These are phyloP conservation scores for Candida broadrunensis DNA, from an alignment of 805 yeast species.

Conservation along the genomic window DNA sequence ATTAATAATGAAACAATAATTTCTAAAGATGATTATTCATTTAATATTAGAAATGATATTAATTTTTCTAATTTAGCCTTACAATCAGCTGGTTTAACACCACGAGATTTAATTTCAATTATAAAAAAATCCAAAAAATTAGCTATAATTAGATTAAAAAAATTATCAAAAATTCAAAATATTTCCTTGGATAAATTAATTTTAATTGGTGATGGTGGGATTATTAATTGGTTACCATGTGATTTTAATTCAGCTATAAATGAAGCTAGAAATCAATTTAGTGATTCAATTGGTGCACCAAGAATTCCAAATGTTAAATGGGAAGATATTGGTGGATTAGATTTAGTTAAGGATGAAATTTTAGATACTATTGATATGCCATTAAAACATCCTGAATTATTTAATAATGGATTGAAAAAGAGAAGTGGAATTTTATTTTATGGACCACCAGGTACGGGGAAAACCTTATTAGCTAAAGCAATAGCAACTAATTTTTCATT, in stretches of 20 bases:
- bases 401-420: constrained; percentile 84
- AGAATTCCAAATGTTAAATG: constrained; percentile 91
- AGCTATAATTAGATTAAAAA: constrained; percentile 50
- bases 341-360: constrained; percentile 84
- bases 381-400: constrained; percentile 85
- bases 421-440: constrained; percentile 92
- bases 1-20: constrained; percentile 18
- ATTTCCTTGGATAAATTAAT: constrained; percentile 26
- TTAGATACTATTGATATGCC: constrained; percentile 97
- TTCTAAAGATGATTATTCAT: constrained; percentile 9
- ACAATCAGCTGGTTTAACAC: constrained; percentile 91
- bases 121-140: constrained; percentile 59
- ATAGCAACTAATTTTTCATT: constrained; percentile 94
- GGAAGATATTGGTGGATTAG: constrained; percentile 98
- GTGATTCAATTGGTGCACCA: constrained; percentile 96
- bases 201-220: constrained; percentile 54
- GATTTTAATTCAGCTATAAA: constrained; percentile 72
- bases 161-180: constrained; percentile 19
- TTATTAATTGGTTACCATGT: constrained; percentile 47
- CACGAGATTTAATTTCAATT: constrained; percentile 74
- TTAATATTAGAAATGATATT: constrained; percentile 42
- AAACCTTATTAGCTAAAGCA: constrained; percentile 92
- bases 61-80: constrained; percentile 58
- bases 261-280: constrained; percentile 80
- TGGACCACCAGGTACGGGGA: constrained; percentile 99